Evolutionary conservation across 352 stramenopile genomes (phyloP), one percentile per base, ranked within the genome.

Genomic region (Phytophthora palmivora): DNA sequence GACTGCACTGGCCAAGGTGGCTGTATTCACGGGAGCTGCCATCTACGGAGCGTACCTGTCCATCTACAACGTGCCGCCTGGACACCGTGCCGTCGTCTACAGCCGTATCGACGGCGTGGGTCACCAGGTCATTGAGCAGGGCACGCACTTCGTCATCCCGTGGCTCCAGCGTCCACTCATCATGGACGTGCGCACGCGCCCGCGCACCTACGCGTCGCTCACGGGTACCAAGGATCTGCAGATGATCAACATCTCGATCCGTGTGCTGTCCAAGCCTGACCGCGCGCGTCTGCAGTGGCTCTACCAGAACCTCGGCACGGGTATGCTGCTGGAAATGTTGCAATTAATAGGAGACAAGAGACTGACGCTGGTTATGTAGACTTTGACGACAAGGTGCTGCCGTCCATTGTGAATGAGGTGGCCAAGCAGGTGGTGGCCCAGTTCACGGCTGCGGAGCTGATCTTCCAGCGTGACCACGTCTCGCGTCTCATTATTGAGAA

Each of bases 171-270:
- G 95, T 59, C 95, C 97, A 22, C 91, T 98, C 32, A 93, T 98
- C 67, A 99, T 98, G 62, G 94, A 98, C 63, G 91, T 98, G 44
- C 84, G 92, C 62, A 97, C 91, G 48, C 89, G 91, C 57, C 96
- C 96, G 19, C 93, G 95, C 70, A 99, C 97, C 62, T 96, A 97
- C 63, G 79, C 87, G 52, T 97, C 91, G 61, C 73, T 96, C 16
- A 97, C 89, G 60, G 91, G 91, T 67, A 97, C 87, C 38, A 98
- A 98, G 86, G 97, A 99, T 83, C 83, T 99, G 66, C 97, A 99
- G 84, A 99, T 99, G 97, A 98, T 99, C 61, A 99, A 98, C 70
- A 98, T 99, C 63, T 98, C 93, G 9, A 95, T 99, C 69, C 96
- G 97, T 95, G 97, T 99, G 48, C 89, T 99, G 62, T 98, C 96